A percentile compares a stretch with the other conserved stretches of the same genome.
Conservation (phyloP, 148 eudicot species). For the Rhododendron henanense region DNA sequence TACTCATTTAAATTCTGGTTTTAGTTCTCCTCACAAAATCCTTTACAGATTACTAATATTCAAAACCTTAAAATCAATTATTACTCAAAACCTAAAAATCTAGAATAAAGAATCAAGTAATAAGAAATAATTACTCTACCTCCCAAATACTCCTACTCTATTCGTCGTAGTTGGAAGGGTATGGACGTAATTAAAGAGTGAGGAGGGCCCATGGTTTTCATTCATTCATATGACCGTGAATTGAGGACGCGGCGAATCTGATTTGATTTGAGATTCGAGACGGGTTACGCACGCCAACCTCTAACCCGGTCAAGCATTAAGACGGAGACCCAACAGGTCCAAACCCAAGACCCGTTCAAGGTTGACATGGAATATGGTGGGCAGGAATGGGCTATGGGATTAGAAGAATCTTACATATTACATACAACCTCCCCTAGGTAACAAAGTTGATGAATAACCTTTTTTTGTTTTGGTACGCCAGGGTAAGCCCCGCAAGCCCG, state of each 20-base stretch:
- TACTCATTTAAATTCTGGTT: no score
- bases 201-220: background rate
- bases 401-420: background rate
- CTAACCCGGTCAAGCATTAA: background rate
- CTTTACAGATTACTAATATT: no score
- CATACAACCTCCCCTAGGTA: background rate
- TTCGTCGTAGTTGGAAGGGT: background rate
- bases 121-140: no score
- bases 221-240: background rate
- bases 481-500: no score
- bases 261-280: background rate
- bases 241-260: background rate
- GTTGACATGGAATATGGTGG: background rate
- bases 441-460: background rate
- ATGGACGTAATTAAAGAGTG: background rate
- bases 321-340: background rate
- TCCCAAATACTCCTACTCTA: no score
- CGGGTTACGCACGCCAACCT: no score
- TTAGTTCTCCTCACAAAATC: no score
- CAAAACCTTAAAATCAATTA: no score
- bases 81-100: no score
- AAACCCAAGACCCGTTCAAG: slow-evolving; percentile 5
- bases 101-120: no score
- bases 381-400: background rate
- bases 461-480: no score